Base-by-base conservation (phyloP, 1,284 basidiomycete species). In the Cronartium quercuum region DNA sequence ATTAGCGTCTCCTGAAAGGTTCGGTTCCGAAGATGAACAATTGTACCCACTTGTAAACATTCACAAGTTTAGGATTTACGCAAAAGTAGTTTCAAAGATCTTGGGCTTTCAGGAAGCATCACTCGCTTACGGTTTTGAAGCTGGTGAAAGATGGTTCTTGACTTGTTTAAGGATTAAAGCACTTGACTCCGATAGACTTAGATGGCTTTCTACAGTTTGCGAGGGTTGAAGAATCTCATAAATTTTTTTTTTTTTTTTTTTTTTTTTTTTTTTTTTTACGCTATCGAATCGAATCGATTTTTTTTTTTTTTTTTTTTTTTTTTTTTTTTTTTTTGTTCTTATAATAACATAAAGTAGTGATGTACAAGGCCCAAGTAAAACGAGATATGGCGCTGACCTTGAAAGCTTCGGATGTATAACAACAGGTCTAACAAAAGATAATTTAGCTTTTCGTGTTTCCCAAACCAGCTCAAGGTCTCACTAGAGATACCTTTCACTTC, bases 31-130 rank as follows among this genome's bases (percentile, higher is more conserved):
- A 38, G 68, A 63, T 1, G 21, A 24, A 12, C 40, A 58, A 0
- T 71, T 93, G n/a, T 89, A 91, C 77, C 91, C 91, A 1, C 83
- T 93, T 71, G 90, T 93, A 82, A 93, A 92, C 81, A 87, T 93
- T 3, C 90, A 92, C 82, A 92, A 93, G 82, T 90, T 92, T 80
- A 87, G 91, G 37, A 82, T 88, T 77, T 89, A 91, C 68, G 90
- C 91, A 6, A 85, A 85, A 7, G 87, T 90, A 40, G 88, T 92
- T 79, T 90, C 90, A 80, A 85, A 86, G 12, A 83, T 92, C 64
- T 88, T 91, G 13, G 87, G 87, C 6, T 90, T 90, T 6, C 91
- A 93, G 80, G 90, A 92, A 77, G 85, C 91, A 12, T 89, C 91
- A 1, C 87, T 87, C 75, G 85, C 86, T 37, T 73, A 85, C 89